phyloP scores from a whole-genome alignment of 352 stramenopile species.

The Elongisporangium undulatum region DNA sequence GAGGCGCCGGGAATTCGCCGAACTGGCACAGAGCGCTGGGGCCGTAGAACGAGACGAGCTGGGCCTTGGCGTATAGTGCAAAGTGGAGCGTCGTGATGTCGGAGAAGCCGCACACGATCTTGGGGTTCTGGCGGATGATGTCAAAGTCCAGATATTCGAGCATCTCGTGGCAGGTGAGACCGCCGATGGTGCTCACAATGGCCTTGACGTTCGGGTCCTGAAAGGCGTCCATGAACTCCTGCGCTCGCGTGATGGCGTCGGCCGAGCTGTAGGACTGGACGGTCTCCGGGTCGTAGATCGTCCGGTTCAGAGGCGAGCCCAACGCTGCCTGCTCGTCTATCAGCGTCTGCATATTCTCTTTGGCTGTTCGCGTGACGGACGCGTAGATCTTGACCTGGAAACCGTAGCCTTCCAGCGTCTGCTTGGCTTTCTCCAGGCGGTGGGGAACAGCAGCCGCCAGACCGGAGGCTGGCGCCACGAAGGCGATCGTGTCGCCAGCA shows the following conservation, averaged over 20 bases:
- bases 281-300: conserved; percentile 13
- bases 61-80: conserved; percentile 32
- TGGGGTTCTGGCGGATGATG: conserved; percentile 31
- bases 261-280: conserved; percentile 41
- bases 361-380: conserved; percentile 23
- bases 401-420: conserved; percentile 24
- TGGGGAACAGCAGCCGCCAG: conserved; percentile 36
- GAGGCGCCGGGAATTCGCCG: conserved; percentile 44
- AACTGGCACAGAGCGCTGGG: conserved; percentile 50
- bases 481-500: conserved; percentile 39
- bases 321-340: neutral
- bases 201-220: conserved; percentile 25
- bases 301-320: conserved; percentile 5
- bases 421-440: conserved; percentile 30
- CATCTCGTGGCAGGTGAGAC: conserved; percentile 55
- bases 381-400: conserved; percentile 45
- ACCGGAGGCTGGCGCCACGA: conserved; percentile 43
- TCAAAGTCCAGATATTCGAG: conserved; percentile 61
- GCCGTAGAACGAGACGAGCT: conserved; percentile 58
- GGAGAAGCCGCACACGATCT: conserved; percentile 55
- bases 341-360: conserved; percentile 22
- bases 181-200: conserved; percentile 55
- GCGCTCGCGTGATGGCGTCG: conserved; percentile 28
- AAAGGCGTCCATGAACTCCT: conserved; percentile 55
- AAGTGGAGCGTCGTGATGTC: conserved; percentile 64